Conservation (phyloP, 345 rosid species). For the Atalantia buxifolia region DNA sequence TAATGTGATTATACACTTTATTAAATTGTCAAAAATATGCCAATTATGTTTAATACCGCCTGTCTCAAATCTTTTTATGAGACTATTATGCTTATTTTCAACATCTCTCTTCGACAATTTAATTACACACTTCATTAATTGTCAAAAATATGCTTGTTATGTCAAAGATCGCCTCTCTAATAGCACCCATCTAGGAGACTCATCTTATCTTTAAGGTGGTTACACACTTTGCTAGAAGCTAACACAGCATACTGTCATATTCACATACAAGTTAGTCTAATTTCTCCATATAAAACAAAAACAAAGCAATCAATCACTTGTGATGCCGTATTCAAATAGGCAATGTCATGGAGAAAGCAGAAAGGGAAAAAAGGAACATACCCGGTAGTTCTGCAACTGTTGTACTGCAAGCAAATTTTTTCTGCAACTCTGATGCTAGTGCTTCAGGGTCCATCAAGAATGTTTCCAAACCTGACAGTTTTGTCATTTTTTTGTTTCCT, state of each 20-base stretch:
- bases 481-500: slow-evolving; percentile 92
- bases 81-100: no score
- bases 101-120: no score
- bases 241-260: neutral
- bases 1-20: no score
- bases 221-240: neutral
- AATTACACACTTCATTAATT: no score
- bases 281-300: neutral
- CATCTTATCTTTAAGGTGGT: neutral
- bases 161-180: no score
- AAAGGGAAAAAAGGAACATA: slow-evolving; percentile 11
- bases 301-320: neutral
- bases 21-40: neutral
- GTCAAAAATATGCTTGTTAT: no score
- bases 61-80: no score
- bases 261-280: neutral
- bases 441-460: slow-evolving; percentile 82
- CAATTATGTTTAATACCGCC: no score
- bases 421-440: slow-evolving; percentile 92
- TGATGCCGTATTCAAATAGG: neutral
- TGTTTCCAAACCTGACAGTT: slow-evolving; percentile 71
- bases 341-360: neutral
- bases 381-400: slow-evolving; percentile 82
- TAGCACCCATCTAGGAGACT: no score
- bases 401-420: slow-evolving; percentile 95